phyloP scores from a whole-genome alignment of 345 rosid genomes.

The Eucalyptus leucophloia region DNA sequence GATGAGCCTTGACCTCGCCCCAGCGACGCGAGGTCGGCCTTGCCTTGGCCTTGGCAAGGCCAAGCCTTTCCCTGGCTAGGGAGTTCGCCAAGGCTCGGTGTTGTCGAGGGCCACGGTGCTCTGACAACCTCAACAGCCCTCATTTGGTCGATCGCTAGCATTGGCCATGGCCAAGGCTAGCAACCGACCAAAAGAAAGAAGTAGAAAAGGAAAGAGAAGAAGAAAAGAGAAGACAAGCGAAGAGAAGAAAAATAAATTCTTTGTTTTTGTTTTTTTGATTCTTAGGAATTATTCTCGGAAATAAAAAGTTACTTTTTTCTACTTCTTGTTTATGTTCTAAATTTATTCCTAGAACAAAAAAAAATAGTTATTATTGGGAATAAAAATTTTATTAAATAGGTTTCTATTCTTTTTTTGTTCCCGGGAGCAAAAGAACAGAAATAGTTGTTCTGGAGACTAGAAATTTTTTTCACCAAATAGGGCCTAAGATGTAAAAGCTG shows the following conservation, averaged over 20 bases:
- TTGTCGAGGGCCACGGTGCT: rapidly evolving
- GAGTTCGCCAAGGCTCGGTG: too few relatives aligned
- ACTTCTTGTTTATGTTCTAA: too few relatives aligned
- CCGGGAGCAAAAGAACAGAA: rapidly evolving
- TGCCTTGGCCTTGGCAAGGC: rapidly evolving
- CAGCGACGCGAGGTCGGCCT: rapidly evolving
- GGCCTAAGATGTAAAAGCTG: not conserved
- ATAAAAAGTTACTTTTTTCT: rapidly evolving
- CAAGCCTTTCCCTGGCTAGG: rapidly evolving
- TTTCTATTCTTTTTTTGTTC: too few relatives aligned
- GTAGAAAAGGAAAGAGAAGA: too few relatives aligned
- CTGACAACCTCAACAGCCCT: rapidly evolving
- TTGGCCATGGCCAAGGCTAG: too few relatives aligned
- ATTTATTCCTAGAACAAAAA: too few relatives aligned
- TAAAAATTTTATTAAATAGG: rapidly evolving
- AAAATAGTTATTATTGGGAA: too few relatives aligned
- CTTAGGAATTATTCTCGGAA: too few relatives aligned
- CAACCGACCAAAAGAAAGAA: rapidly evolving
- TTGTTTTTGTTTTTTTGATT: too few relatives aligned
- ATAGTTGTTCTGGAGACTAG: rapidly evolving
- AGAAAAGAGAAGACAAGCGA: too few relatives aligned
- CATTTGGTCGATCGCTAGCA: rapidly evolving
- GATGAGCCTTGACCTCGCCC: rapidly evolving
- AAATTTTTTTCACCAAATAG: too few relatives aligned
- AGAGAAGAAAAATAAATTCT: too few relatives aligned